phyloP scores from a whole-genome alignment of 2,329 filamentous ascomycete genomes.

The Phaeosphaeria sp. region DNA sequence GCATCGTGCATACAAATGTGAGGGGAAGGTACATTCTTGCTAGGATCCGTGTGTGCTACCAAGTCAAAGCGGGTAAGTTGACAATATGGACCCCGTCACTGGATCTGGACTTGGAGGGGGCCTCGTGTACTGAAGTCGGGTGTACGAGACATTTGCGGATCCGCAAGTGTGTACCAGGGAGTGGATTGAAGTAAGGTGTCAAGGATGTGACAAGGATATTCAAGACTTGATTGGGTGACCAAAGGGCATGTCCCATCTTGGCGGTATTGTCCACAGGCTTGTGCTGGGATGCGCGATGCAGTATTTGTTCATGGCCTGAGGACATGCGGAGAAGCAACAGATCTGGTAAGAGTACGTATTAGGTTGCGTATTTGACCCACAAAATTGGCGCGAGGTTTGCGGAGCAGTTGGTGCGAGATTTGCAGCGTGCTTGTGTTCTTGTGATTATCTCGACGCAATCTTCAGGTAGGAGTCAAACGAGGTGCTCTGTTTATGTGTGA shows the following conservation, averaged over 20 bases:
- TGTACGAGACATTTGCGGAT: slow-evolving; percentile 36
- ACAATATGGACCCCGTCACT: slow-evolving; percentile 15
- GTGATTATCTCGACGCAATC: not conserved
- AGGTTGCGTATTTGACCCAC: slow-evolving; percentile 21
- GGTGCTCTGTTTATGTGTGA: not conserved
- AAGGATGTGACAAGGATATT: slow-evolving; percentile 16
- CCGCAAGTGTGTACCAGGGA: slow-evolving; percentile 29
- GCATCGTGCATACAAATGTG: slow-evolving; percentile 28
- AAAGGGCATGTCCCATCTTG: slow-evolving; percentile 22
- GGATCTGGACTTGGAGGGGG: not conserved
- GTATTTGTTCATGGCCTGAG: slow-evolving; percentile 14
- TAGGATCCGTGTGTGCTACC: slow-evolving; percentile 16
- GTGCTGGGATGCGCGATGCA: slow-evolving; percentile 29
- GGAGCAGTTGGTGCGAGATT: slow-evolving; percentile 27
- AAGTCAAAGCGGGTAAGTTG: slow-evolving; percentile 13
- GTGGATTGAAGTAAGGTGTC: slow-evolving; percentile 8
- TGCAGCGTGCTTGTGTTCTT: not conserved
- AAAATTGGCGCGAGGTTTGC: slow-evolving; percentile 24
- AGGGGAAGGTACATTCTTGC: slow-evolving; percentile 29
- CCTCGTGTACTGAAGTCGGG: not conserved
- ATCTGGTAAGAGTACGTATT: slow-evolving; percentile 19
- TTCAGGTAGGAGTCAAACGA: not conserved
- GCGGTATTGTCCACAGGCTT: slow-evolving; percentile 25
- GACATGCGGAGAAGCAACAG: slow-evolving; percentile 32
- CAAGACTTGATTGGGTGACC: slow-evolving; percentile 29